Evolutionary conservation across 495 filamentous ascomycete species (phyloP).

Genomic region (Xylaria cubensis): DNA sequence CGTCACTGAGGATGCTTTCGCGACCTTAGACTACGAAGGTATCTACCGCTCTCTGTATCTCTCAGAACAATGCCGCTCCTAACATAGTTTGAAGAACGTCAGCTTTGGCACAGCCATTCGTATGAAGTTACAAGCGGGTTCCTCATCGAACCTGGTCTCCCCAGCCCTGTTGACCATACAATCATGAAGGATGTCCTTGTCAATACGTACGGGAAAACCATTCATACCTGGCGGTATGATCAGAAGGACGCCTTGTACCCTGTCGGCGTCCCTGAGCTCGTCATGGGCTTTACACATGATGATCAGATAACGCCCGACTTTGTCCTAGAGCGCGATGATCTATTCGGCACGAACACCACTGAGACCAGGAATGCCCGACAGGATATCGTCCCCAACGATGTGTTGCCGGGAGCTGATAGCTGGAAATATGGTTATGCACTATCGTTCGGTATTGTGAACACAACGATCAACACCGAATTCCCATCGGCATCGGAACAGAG

Average conservation of each 20-base stretch:
- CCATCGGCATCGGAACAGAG: not conserved
- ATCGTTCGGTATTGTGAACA: conserved; percentile 35
- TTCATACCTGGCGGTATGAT: conserved; percentile 49
- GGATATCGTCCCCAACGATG: conserved; percentile 29
- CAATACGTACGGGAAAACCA: conserved; percentile 47
- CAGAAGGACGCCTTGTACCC: conserved; percentile 38
- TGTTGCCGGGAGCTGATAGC: conserved; percentile 36
- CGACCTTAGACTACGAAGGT: conserved; percentile 38
- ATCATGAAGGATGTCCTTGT: conserved; percentile 47
- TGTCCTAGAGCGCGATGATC: conserved; percentile 57
- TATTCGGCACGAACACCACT: conserved; percentile 54
- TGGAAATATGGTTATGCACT: conserved; percentile 41
- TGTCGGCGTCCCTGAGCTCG: conserved; percentile 48
- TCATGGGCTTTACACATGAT: conserved; percentile 46
- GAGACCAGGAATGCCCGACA: conserved; percentile 30
- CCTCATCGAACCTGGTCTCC: conserved; percentile 45
- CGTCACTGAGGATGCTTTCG: conserved; percentile 36
- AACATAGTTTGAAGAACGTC: conserved; percentile 30
- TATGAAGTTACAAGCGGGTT: conserved; percentile 50
- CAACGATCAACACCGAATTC: not conserved
- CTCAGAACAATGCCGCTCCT: not conserved
- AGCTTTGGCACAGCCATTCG: conserved; percentile 50
- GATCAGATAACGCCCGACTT: conserved; percentile 60
- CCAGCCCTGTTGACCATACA: conserved; percentile 40
- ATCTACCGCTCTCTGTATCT: not conserved